These are phyloP conservation scores for Cryptosporidium tyzzeri DNA, from an alignment of 169 alveolate species.

Conservation along the genomic window DNA sequence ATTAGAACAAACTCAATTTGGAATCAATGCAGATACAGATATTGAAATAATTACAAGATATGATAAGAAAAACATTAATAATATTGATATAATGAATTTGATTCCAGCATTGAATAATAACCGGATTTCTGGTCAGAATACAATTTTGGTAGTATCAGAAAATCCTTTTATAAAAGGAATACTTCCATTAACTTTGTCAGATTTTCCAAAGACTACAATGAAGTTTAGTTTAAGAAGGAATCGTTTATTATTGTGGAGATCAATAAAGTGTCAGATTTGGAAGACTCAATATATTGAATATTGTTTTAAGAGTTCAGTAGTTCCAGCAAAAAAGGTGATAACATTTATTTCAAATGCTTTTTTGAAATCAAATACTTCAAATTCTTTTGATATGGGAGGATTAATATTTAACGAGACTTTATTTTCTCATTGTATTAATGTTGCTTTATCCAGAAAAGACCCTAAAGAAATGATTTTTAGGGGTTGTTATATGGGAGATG, in stretches of 20 bases:
- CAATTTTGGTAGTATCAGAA: constrained; percentile 38
- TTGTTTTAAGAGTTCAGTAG: constrained; percentile 6
- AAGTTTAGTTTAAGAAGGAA: constrained; percentile 68
- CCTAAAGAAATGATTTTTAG: constrained; percentile 70
- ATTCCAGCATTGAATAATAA: constrained; percentile 51
- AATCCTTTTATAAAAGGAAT: constrained; percentile 28
- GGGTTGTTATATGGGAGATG: constrained; percentile 75
- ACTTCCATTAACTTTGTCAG: constrained; percentile 39
- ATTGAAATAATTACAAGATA: constrained; percentile 8
- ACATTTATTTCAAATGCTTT: constrained; percentile 47
- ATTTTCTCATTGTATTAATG: constrained; percentile 52
- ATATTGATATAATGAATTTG: constrained; percentile 13
- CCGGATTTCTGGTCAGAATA: constrained; percentile 36
- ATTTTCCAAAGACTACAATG: constrained; percentile 22
- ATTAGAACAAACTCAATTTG: constrained; percentile 6
- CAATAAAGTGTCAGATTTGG: constrained; percentile 70
- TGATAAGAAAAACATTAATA: constrained; percentile 28
- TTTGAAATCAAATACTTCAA: constrained; percentile 4
- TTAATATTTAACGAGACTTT: constrained; percentile 22
- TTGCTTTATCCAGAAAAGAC: constrained; percentile 52
- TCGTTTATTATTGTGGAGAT: constrained; percentile 66
- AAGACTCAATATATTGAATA: constrained; percentile 43
- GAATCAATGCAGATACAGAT: constrained; percentile 51
- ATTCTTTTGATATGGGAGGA: constrained; percentile 63
- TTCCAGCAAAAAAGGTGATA: constrained; percentile 55